Conservation (phyloP, 139 green algal species). For the Micractinium conductrix region DNA sequence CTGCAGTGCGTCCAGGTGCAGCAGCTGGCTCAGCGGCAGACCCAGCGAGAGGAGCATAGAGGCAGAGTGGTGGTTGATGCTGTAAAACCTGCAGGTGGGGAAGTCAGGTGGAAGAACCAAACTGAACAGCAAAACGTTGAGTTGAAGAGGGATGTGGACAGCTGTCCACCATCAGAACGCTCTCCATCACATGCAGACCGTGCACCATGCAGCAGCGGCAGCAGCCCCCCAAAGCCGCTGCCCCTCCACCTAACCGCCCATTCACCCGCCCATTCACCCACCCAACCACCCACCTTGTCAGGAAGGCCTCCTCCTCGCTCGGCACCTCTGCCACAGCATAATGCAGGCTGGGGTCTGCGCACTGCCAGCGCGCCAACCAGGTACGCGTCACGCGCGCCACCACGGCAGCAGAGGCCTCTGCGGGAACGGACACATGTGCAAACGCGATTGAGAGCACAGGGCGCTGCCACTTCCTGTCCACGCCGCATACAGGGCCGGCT, state of each 20-base stretch:
- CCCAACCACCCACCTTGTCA: constrained; percentile 15
- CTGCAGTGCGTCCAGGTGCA: constrained; percentile 10
- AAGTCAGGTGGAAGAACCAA: background rate
- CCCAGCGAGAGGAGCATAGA: constrained; percentile 24
- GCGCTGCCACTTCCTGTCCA: too few species aligned
- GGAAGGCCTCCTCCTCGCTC: constrained; percentile 23
- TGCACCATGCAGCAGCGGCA: too few species aligned
- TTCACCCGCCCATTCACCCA: background rate
- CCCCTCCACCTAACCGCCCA: background rate
- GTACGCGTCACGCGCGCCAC: background rate
- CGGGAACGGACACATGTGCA: too few species aligned
- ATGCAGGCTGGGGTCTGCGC: background rate
- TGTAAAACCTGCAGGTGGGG: constrained; percentile 19
- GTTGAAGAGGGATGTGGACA: background rate
- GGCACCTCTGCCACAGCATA: constrained; percentile 26
- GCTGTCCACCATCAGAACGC: too few species aligned
- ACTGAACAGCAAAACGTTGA: background rate
- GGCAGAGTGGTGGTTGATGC: constrained; percentile 51
- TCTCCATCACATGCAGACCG: too few species aligned
- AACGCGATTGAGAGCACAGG: too few species aligned
- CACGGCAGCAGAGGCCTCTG: background rate
- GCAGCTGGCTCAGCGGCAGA: constrained; percentile 44
- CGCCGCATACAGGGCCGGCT: too few species aligned
- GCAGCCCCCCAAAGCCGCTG: too few species aligned
- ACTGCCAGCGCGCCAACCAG: constrained; percentile 17